Conservation (phyloP, 2,329 filamentous ascomycete genomes). For the Fusarium equiseti region DNA sequence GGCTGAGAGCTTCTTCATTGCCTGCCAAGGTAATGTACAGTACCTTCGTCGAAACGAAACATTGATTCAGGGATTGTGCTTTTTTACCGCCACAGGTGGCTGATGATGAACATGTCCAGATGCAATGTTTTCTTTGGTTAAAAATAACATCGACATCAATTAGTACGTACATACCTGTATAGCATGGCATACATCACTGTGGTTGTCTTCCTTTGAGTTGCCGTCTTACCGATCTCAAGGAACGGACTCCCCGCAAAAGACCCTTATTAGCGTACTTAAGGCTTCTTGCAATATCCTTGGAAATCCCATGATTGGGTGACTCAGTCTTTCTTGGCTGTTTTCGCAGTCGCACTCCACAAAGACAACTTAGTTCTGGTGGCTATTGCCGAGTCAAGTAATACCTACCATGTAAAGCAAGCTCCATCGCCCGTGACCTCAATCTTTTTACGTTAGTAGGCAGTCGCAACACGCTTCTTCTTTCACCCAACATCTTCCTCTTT, state of each 20-base stretch:
- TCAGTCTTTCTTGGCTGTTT: not conserved
- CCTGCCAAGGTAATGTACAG: not conserved
- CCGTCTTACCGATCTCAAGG: slow-evolving; percentile 27
- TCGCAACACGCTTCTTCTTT: slow-evolving; percentile 16
- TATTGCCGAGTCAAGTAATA: slow-evolving; percentile 4
- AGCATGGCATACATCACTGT: not conserved
- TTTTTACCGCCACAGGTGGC: not conserved
- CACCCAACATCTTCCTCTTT: not conserved
- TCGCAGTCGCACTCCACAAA: not conserved
- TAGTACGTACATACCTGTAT: not conserved
- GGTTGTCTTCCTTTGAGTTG: slow-evolving; percentile 12
- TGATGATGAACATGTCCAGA: not conserved
- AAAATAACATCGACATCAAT: slow-evolving; percentile 13
- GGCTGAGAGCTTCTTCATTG: slow-evolving; percentile 24
- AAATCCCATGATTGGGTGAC: slow-evolving; percentile 18
- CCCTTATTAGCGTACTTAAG: slow-evolving; percentile 3
- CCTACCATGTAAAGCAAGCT: slow-evolving; percentile 8
- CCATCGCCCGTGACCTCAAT: slow-evolving; percentile 24
- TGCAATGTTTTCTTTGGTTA: slow-evolving; percentile 7
- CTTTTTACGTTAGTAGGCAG: slow-evolving; percentile 1
- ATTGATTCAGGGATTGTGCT: not conserved
- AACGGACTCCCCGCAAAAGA: slow-evolving; percentile 4
- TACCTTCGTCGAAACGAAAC: not conserved
- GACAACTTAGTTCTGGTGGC: not conserved
- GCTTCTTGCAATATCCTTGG: not conserved